Conservation (phyloP, 1,139 yeast genomes). For the Suhomyces coccinellae region DNA sequence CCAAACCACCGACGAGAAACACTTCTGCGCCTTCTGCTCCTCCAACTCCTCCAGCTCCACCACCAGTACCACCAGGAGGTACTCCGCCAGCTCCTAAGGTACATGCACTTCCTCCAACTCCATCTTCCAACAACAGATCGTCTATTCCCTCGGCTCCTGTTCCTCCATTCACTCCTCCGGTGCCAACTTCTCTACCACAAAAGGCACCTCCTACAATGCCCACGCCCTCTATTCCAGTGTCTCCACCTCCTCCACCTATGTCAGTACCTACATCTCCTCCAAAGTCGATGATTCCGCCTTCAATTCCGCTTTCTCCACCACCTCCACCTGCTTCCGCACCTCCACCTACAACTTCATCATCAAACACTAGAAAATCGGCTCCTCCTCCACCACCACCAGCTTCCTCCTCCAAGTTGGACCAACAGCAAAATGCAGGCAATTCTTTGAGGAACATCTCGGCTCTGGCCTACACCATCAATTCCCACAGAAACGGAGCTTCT, state of each 20-base stretch:
- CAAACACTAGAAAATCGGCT: constrained; percentile 12
- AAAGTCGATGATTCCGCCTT: constrained; percentile 1
- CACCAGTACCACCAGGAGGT: background rate
- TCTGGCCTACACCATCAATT: constrained; percentile 55
- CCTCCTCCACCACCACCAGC: constrained; percentile 31
- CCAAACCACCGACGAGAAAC: constrained; percentile 9
- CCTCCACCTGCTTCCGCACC: constrained; percentile 13
- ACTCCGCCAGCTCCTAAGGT: constrained; percentile 12
- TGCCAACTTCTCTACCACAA: constrained; percentile 14
- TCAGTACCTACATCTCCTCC: constrained; percentile 9
- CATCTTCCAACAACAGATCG: background rate
- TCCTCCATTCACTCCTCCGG: constrained; percentile 7
- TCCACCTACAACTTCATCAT: constrained; percentile 7
- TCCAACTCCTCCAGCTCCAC: background rate
- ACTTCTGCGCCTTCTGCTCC: constrained; percentile 11
- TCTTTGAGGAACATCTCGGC: constrained; percentile 56
- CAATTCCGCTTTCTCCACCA: constrained; percentile 8
- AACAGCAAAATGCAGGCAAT: constrained; percentile 51
- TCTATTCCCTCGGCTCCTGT: background rate
- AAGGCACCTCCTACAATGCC: constrained; percentile 11
- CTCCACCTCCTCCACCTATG: constrained; percentile 20
- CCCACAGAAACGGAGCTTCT: constrained; percentile 16
- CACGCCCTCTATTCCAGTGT: constrained; percentile 14
- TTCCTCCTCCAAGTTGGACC: constrained; percentile 36
- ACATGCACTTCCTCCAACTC: background rate